Evolutionary conservation across 2,329 filamentous ascomycete genomes (phyloP).

Genomic region (Aureobasidium sp.): DNA sequence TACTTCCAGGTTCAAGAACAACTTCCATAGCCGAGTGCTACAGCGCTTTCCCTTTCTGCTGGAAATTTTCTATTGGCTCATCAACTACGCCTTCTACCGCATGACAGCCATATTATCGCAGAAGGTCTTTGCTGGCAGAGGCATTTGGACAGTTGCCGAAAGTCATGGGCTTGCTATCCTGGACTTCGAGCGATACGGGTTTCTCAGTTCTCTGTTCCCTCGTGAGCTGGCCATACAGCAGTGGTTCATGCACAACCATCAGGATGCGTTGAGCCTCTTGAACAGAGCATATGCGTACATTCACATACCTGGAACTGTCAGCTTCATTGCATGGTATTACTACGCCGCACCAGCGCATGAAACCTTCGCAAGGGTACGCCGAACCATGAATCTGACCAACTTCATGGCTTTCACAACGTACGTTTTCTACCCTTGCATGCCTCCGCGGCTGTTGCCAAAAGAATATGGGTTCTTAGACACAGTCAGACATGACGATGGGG

Average conservation of each 20-base stretch:
- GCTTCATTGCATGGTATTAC: slow-evolving; percentile 58
- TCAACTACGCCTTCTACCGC: slow-evolving; percentile 57
- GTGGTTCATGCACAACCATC: slow-evolving; percentile 49
- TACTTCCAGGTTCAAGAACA: slow-evolving; percentile 51
- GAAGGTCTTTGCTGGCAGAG: slow-evolving; percentile 43
- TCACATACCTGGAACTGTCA: slow-evolving; percentile 53
- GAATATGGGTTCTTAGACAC: slow-evolving; percentile 41
- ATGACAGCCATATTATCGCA: slow-evolving; percentile 48
- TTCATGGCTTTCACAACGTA: slow-evolving; percentile 46
- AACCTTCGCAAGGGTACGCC: slow-evolving; percentile 36
- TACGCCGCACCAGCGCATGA: slow-evolving; percentile 46
- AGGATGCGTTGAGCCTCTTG: slow-evolving; percentile 45
- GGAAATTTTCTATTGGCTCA: slow-evolving; percentile 67
- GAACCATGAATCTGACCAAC: slow-evolving; percentile 44
- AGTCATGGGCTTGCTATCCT: slow-evolving; percentile 48
- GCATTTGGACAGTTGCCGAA: slow-evolving; percentile 49
- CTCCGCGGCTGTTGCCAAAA: slow-evolving; percentile 38
- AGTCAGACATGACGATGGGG: slow-evolving; percentile 39
- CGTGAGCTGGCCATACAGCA: slow-evolving; percentile 46
- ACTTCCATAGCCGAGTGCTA: slow-evolving; percentile 54
- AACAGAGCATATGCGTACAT: slow-evolving; percentile 53
- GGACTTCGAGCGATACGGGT: slow-evolving; percentile 45
- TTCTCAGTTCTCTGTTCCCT: slow-evolving; percentile 45
- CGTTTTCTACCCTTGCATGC: slow-evolving; percentile 47
- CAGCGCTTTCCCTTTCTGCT: slow-evolving; percentile 62